Conservation (phyloP, 2,329 filamentous ascomycete species). For the Hypomyces perniciosus region DNA sequence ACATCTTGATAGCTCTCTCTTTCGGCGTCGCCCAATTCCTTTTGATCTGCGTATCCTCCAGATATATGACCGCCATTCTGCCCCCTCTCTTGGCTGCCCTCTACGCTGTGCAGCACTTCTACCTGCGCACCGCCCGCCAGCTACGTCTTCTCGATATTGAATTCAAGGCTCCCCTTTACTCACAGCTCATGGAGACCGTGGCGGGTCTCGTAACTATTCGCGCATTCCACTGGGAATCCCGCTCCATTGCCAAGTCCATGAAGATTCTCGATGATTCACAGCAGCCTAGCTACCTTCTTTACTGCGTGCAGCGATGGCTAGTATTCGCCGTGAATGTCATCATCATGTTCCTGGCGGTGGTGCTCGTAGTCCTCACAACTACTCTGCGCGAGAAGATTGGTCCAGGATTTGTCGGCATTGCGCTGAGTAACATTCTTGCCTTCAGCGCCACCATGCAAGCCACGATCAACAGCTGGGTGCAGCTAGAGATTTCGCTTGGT, state of each 20-base stretch:
- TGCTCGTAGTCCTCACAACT: slow-evolving; percentile 39
- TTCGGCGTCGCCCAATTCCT: slow-evolving; percentile 3
- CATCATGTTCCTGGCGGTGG: slow-evolving; percentile 39
- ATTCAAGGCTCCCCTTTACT: slow-evolving; percentile 11
- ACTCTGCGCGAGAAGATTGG: slow-evolving; percentile 23
- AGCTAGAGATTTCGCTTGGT: slow-evolving; percentile 28
- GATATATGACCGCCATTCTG: slow-evolving; percentile 8
- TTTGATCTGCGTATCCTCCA: slow-evolving; percentile 4
- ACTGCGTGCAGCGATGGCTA: slow-evolving; percentile 44
- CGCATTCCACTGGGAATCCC: slow-evolving; percentile 12
- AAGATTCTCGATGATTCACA: slow-evolving; percentile 29
- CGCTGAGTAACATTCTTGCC: slow-evolving; percentile 22
- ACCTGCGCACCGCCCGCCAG: slow-evolving; percentile 14
- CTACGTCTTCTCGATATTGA: slow-evolving; percentile 13
- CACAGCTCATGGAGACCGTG: slow-evolving; percentile 12
- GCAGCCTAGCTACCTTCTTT: slow-evolving; percentile 34
- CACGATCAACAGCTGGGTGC: slow-evolving; percentile 28
- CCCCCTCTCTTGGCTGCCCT: slow-evolving; percentile 5
- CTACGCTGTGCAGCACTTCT: slow-evolving; percentile 17
- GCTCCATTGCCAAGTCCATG: not conserved
- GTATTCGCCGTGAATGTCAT: slow-evolving; percentile 40
- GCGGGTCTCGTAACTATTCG: slow-evolving; percentile 11
- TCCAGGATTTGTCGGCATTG: slow-evolving; percentile 23
- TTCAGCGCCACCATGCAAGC: slow-evolving; percentile 24
- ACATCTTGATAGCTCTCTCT: not conserved